phyloP scores from a whole-genome alignment of 2,329 filamentous ascomycete genomes.

The Ophiognomonia clavigignenti-juglandacearum region DNA sequence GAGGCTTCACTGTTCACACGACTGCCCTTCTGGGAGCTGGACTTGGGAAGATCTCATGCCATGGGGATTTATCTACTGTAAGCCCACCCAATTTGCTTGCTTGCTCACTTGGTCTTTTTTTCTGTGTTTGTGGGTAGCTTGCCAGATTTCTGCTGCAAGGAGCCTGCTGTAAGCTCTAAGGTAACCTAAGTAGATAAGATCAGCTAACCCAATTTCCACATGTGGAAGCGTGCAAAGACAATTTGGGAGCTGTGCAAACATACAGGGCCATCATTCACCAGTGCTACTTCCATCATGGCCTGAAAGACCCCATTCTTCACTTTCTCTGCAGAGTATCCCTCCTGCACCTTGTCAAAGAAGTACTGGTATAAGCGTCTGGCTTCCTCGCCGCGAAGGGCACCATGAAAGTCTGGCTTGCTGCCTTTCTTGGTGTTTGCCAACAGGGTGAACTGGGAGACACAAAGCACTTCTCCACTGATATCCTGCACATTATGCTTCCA shows the following conservation, averaged over 20 bases:
- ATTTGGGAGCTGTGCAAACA: no score
- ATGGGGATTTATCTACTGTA: no score
- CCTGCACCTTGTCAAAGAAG: constrained; percentile 73
- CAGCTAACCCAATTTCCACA: constrained; percentile 11
- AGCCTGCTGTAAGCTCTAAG: constrained; percentile 19
- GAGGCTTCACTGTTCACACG: no score
- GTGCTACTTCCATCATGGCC: constrained; percentile 95
- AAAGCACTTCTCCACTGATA: constrained; percentile 87
- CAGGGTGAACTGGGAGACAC: constrained; percentile 95
- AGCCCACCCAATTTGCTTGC: neutral
- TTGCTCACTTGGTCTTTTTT: neutral
- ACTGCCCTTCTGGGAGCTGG: no score
- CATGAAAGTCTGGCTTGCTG: constrained; percentile 91
- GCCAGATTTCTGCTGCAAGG: constrained; percentile 6
- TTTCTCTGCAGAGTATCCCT: constrained; percentile 64
- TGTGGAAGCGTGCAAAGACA: no score
- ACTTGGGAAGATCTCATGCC: no score
- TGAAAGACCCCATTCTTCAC: constrained; percentile 97
- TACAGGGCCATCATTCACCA: constrained; percentile 81
- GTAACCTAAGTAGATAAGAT: constrained; percentile 28
- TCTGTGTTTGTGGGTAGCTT: neutral
- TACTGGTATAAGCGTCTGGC: constrained; percentile 78
- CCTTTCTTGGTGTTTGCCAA: constrained; percentile 93
- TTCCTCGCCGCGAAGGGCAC: constrained; percentile 71
- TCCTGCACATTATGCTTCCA: constrained; percentile 92